These are phyloP conservation scores for Aspergillus sparsus DNA, from an alignment of 495 filamentous ascomycete species.

Conservation along the genomic window DNA sequence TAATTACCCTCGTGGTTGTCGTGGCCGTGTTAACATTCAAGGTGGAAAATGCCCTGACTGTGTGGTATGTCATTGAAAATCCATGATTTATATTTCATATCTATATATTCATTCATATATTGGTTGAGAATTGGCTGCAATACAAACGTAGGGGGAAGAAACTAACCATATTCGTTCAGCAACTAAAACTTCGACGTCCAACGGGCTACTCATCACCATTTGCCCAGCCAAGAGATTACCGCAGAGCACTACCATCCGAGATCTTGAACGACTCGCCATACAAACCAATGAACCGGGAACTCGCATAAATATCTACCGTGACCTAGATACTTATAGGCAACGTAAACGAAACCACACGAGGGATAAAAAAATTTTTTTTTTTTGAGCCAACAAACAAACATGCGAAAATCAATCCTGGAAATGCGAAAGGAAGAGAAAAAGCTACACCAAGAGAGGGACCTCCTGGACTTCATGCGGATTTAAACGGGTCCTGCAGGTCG, in stretches of 20 bases:
- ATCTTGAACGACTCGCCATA: slow-evolving; percentile 35
- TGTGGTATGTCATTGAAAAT: slow-evolving; percentile 38
- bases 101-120: too few species aligned
- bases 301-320: slow-evolving; percentile 15
- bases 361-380: neutral
- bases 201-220: slow-evolving; percentile 43
- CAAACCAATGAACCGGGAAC: slow-evolving; percentile 27
- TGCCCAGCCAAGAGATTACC: slow-evolving; percentile 48
- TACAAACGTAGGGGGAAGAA: neutral
- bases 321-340: neutral
- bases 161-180: slow-evolving; percentile 29
- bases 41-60: slow-evolving; percentile 51
- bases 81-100: neutral
- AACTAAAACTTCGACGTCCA: slow-evolving; percentile 47
- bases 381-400: neutral
- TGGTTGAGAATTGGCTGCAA: too few species aligned
- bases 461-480: slow-evolving; percentile 15
- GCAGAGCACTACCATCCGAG: slow-evolving; percentile 43
- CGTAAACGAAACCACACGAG: neutral
- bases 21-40: slow-evolving; percentile 47
- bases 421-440: neutral
- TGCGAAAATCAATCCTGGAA: neutral
- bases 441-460: slow-evolving; percentile 5
- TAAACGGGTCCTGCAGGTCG: slow-evolving; percentile 29
- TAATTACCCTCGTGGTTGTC: slow-evolving; percentile 54